phyloP scores from a whole-genome alignment of 1,139 yeast genomes.

The Suhomyces wounanorum region DNA sequence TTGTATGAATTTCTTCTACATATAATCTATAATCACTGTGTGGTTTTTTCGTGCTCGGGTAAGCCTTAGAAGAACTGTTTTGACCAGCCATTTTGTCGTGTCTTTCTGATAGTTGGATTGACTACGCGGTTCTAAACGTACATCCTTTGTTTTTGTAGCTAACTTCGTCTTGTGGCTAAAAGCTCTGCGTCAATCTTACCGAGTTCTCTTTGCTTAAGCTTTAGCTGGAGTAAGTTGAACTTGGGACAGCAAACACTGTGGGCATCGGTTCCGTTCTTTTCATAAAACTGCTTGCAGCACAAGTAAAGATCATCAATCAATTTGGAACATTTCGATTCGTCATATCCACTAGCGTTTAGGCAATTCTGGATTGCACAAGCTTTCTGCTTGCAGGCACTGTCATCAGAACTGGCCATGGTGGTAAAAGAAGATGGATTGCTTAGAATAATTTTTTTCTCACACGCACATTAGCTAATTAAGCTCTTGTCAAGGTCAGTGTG shows the following conservation, averaged over 20 bases:
- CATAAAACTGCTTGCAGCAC: slow-evolving; percentile 62
- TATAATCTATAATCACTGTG: slow-evolving; percentile 48
- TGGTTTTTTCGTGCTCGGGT: slow-evolving; percentile 86
- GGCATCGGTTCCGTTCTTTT: slow-evolving; percentile 52
- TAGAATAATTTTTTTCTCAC: slow-evolving; percentile 5
- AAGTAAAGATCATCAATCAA: slow-evolving; percentile 59
- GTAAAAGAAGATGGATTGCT: slow-evolving; percentile 4
- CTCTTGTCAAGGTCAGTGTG: slow-evolving; percentile 44
- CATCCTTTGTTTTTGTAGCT: slow-evolving; percentile 27
- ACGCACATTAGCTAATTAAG: slow-evolving; percentile 14
- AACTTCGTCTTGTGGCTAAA: slow-evolving; percentile 19
- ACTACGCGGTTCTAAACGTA: slow-evolving; percentile 76
- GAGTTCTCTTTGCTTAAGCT: slow-evolving; percentile 56
- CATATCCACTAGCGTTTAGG: slow-evolving; percentile 50
- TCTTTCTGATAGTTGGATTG: slow-evolving; percentile 42
- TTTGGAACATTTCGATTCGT: slow-evolving; percentile 63
- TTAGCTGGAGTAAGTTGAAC: slow-evolving; percentile 53
- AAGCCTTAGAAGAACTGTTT: slow-evolving; percentile 73
- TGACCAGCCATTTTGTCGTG: slow-evolving; percentile 65
- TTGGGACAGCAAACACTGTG: slow-evolving; percentile 68
- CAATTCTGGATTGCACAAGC: slow-evolving; percentile 77
- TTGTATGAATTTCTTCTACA: slow-evolving; percentile 51
- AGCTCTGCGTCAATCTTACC: slow-evolving; percentile 57
- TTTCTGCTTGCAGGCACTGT: slow-evolving; percentile 61
- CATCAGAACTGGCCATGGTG: slow-evolving; percentile 9